These are phyloP conservation scores for Hypholoma fasciculare DNA, from an alignment of 768 basidiomycete species.

Conservation along the genomic window DNA sequence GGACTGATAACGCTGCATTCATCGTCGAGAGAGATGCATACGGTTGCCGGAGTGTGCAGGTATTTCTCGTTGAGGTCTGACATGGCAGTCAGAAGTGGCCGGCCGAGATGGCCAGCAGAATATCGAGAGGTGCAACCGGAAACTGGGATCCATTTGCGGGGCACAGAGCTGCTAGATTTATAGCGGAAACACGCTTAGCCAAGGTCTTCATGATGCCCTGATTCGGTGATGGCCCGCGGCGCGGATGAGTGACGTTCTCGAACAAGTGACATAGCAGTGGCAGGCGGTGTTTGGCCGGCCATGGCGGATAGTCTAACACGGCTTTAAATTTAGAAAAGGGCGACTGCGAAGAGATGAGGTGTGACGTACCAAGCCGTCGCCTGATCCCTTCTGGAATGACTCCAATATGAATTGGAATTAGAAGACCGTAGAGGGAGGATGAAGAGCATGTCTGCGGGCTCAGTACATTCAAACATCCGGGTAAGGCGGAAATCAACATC, in stretches of 20 bases:
- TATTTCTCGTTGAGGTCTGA: constrained; percentile 13
- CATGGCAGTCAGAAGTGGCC: constrained; percentile 5
- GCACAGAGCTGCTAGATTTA: constrained; percentile 1
- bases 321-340: constrained; percentile 8
- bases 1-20: background rate
- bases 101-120: background rate
- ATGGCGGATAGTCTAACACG: constrained; percentile 15
- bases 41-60: constrained; percentile 10
- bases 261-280: constrained; percentile 2
- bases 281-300: constrained; percentile 10
- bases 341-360: constrained; percentile 5
- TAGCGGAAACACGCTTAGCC: background rate
- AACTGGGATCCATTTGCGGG: background rate
- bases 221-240: constrained; percentile 4
- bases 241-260: background rate
- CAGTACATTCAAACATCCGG: constrained; percentile 2
- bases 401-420: constrained; percentile 1
- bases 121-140: background rate
- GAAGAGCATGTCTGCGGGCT: background rate
- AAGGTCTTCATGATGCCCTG: background rate
- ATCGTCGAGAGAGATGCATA: constrained; percentile 17
- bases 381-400: constrained; percentile 10
- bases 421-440: constrained; percentile 1
- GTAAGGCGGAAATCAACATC: constrained; percentile 1
- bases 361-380: constrained; percentile 13